Conservation (phyloP, 148 eudicot genomes). For the Silene uniflora region DNA sequence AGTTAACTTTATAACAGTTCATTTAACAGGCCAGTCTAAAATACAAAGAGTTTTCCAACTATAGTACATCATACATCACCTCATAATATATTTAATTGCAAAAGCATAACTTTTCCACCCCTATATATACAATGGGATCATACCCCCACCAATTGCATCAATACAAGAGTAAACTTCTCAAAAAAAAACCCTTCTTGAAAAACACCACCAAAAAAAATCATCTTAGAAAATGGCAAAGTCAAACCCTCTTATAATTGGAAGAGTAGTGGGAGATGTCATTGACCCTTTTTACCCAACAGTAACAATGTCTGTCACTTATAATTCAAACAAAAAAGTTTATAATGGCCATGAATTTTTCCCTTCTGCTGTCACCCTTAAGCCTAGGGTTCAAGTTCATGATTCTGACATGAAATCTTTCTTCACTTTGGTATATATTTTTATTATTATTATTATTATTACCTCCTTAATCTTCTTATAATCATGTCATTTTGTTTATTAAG, state of each 20-base stretch:
- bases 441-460: neutral
- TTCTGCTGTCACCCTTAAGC: slow-evolving; percentile 37
- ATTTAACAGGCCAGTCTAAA: too few relatives aligned
- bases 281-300: slow-evolving; percentile 37
- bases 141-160: slow-evolving; percentile 25
- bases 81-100: too few relatives aligned
- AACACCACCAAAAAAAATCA: neutral
- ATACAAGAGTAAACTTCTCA: neutral
- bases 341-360: slow-evolving; percentile 55
- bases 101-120: slow-evolving; percentile 5
- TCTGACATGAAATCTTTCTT: slow-evolving; percentile 45
- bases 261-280: slow-evolving; percentile 47
- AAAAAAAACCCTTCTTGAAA: too few relatives aligned
- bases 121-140: slow-evolving; percentile 26
- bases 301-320: slow-evolving; percentile 36
- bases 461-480: neutral
- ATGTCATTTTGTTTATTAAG: too few relatives aligned
- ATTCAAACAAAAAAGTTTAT: slow-evolving; percentile 40
- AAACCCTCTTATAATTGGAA: slow-evolving; percentile 37
- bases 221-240: slow-evolving; percentile 29
- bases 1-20: too few relatives aligned
- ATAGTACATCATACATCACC: too few relatives aligned
- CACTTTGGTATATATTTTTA: slow-evolving; percentile 32
- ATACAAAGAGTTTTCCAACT: too few relatives aligned
- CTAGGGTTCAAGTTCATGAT: slow-evolving; percentile 44